Percentiles rank a stretch among this genome's conserved stretches.
Evolutionary conservation across 2,329 filamentous ascomycete genomes (phyloP).

Genomic region (Apiospora rasikravindrae): DNA sequence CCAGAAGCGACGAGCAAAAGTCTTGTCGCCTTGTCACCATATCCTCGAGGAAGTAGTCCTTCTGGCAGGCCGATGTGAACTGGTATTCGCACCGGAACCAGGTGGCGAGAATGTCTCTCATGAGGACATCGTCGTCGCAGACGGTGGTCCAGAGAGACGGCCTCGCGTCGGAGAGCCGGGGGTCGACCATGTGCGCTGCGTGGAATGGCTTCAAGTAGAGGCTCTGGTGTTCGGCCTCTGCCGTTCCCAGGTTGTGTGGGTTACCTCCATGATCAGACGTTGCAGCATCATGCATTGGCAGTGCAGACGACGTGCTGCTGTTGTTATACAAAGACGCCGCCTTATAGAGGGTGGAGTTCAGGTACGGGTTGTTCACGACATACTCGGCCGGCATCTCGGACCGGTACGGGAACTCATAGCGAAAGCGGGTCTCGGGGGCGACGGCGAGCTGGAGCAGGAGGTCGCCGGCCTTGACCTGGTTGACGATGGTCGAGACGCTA

Average conservation of each 20-base stretch:
- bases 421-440: conserved; percentile 43
- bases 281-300: not conserved
- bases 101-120: conserved; percentile 37
- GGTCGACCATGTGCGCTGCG: conserved; percentile 41
- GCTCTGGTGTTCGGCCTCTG: conserved; percentile 14
- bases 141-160: conserved; percentile 45
- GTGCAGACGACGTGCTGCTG: not conserved
- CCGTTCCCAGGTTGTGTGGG: not conserved
- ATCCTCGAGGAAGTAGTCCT: conserved; percentile 47
- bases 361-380: conserved; percentile 35
- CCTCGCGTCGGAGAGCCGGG: conserved; percentile 35
- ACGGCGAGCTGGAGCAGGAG: conserved; percentile 45
- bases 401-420: conserved; percentile 47
- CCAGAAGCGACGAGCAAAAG: conserved; percentile 47
- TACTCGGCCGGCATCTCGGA: conserved; percentile 38
- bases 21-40: conserved; percentile 36
- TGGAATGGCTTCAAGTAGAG: conserved; percentile 45
- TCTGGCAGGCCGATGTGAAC: conserved; percentile 44
- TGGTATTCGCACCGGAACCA: conserved; percentile 44
- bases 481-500: conserved; percentile 38
- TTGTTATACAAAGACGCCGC: conserved; percentile 23
- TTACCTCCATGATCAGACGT: not conserved
- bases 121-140: conserved; percentile 40
- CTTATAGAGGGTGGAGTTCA: conserved; percentile 38
- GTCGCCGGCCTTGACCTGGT: conserved; percentile 43